Evolutionary conservation across 495 filamentous ascomycete species (phyloP).

Genomic region (Cercophora samala): DNA sequence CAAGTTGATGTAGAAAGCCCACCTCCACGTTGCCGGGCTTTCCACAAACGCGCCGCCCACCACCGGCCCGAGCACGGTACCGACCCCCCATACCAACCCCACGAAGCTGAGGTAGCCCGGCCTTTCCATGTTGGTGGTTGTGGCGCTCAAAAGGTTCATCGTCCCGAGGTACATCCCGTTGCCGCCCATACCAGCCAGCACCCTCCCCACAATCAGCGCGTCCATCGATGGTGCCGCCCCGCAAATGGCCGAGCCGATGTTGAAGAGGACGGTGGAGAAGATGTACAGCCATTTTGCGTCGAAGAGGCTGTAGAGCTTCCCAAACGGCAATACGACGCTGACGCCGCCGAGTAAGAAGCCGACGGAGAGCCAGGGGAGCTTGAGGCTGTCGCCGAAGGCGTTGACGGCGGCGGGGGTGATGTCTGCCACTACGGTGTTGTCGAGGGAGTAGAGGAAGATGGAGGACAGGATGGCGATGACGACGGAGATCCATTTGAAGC

Average conservation of each 20-base stretch:
- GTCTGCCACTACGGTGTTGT: conserved; percentile 61
- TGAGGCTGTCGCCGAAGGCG: conserved; percentile 43
- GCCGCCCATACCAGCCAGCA: conserved; percentile 42
- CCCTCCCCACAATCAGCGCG: conserved; percentile 51
- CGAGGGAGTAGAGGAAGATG: conserved; percentile 54
- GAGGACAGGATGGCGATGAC: conserved; percentile 47
- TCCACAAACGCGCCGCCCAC: conserved; percentile 61
- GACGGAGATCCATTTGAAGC: conserved; percentile 38
- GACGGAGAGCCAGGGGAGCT: conserved; percentile 55
- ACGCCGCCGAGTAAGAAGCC: conserved; percentile 43
- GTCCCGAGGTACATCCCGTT: conserved; percentile 49
- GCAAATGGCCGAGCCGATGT: conserved; percentile 52
- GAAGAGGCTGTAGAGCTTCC: conserved; percentile 50
- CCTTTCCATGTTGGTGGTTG: conserved; percentile 45
- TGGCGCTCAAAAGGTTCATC: conserved; percentile 44
- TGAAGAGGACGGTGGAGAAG: conserved; percentile 47
- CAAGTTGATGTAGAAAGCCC: conserved; percentile 72
- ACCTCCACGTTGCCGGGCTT: conserved; percentile 52
- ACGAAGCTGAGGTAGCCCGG: conserved; percentile 46
- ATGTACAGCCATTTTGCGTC: conserved; percentile 56
- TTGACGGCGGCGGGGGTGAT: conserved; percentile 51
- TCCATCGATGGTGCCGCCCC: conserved; percentile 26
- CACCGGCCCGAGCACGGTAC: conserved; percentile 56
- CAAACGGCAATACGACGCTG: conserved; percentile 39
- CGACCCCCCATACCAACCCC: conserved; percentile 49